Evolutionary conservation across 2,329 filamentous ascomycete species (phyloP).

Genomic region (Penicillium sp.): DNA sequence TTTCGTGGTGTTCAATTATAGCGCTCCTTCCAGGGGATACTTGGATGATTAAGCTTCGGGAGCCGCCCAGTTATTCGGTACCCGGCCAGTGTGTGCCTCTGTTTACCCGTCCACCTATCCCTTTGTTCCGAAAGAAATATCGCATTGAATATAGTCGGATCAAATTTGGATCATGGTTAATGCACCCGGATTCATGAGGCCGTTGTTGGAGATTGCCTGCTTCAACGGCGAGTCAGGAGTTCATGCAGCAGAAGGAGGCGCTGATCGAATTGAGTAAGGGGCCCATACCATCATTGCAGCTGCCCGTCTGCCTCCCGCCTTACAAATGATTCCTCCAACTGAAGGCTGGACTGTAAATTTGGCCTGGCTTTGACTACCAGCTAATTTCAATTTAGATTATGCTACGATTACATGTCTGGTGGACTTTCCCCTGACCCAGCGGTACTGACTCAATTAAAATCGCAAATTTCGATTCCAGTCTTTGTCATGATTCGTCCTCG

Average conservation of each 20-base stretch:
- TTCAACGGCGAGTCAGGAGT: slow-evolving; percentile 50
- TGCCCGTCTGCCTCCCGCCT: neutral
- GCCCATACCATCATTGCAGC: slow-evolving; percentile 21
- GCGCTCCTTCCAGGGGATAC: too few species aligned
- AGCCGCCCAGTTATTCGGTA: neutral
- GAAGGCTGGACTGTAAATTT: neutral
- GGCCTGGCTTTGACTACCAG: neutral
- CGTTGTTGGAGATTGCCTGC: slow-evolving; percentile 48
- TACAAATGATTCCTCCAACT: neutral
- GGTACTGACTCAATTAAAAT: slow-evolving; percentile 25
- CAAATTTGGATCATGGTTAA: neutral
- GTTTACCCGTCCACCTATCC: neutral
- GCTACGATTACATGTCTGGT: slow-evolving; percentile 19
- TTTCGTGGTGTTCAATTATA: too few species aligned
- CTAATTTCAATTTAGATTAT: slow-evolving; percentile 12
- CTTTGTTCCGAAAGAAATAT: neutral
- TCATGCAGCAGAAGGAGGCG: slow-evolving; percentile 44
- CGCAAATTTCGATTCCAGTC: slow-evolving; percentile 42
- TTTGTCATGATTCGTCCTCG: slow-evolving; percentile 58
- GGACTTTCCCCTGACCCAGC: slow-evolving; percentile 19
- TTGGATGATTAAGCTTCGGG: neutral
- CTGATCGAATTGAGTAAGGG: slow-evolving; percentile 53
- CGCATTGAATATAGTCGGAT: neutral
- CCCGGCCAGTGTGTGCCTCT: neutral
- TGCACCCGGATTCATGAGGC: neutral